Conservation (phyloP, 345 rosid genomes). For the Bruguiera sexangula region DNA sequence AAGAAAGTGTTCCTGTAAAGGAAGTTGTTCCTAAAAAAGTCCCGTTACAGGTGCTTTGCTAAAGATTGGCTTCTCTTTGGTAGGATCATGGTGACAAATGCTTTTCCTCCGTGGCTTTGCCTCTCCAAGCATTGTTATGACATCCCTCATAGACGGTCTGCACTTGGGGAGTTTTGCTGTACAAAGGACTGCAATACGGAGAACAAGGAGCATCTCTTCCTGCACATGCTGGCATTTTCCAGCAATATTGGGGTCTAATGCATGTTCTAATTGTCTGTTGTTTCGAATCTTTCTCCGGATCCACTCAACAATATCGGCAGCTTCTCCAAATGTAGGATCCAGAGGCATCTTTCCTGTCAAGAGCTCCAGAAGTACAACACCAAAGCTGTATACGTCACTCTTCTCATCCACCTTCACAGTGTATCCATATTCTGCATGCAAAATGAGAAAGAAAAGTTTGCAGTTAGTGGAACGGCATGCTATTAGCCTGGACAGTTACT, state of each 20-base stretch:
- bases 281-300: slow-evolving; percentile 47
- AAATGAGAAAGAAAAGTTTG: not conserved
- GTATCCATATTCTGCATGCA: slow-evolving; percentile 72
- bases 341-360: slow-evolving; percentile 77
- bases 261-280: slow-evolving; percentile 48
- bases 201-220: slow-evolving; percentile 88
- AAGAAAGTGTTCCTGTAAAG: slow-evolving; percentile 33
- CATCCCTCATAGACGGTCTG: slow-evolving; percentile 85
- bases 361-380: slow-evolving; percentile 76
- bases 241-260: slow-evolving; percentile 62
- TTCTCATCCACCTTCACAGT: slow-evolving; percentile 78
- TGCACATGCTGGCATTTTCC: slow-evolving; percentile 76
- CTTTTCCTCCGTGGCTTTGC: slow-evolving; percentile 93
- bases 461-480: no score
- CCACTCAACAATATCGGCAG: slow-evolving; percentile 72
- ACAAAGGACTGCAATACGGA: slow-evolving; percentile 73
- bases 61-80: slow-evolving; percentile 55
- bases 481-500: no score
- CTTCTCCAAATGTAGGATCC: slow-evolving; percentile 72
- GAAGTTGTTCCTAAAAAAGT: slow-evolving; percentile 39
- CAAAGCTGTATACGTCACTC: slow-evolving; percentile 83
- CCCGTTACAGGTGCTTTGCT: slow-evolving; percentile 57
- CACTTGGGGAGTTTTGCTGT: slow-evolving; percentile 85
- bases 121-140: slow-evolving; percentile 83
- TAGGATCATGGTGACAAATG: slow-evolving; percentile 39